Evolutionary conservation across 108 stramenopile species (phyloP), one percentile per base, ranked within the genome.

Genomic region (Fistulifera solaris): DNA sequence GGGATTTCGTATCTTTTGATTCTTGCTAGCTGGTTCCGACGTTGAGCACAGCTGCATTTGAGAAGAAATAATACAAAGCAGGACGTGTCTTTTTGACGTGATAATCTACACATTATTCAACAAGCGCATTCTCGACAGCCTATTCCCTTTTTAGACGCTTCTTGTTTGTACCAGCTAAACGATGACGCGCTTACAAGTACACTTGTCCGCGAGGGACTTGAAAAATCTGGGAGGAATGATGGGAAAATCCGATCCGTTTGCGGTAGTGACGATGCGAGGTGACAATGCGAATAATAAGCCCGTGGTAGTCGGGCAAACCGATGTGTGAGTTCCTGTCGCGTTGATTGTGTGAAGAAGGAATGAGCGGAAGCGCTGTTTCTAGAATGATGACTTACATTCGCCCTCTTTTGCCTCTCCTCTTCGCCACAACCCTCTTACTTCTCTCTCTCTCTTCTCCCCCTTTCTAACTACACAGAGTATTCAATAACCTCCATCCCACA

Each of bases 241-340:
- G 16, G 28, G 23, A 51, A 78, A 63, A 27, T 81, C 80, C 10
- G 78, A 88, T 70, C 87, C 87, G 0, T 89, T 85, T 69, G 77
- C 76, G 11, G 80, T 85, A 16, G 83, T 89, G 15, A 89, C 87
- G 46, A 56, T 75, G 16, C 59, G 73, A 43, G 73, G 70, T 47
- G 70, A 69, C 45, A 54, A 58, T 45, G 42, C 54, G 31, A 58
- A 75, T 54, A 71, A 80, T 55, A 41, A 31, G 41, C 78, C 78
- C 18, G 53, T 54, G 43, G 56, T 80, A 39, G 61, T 80, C 15
- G 78, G 78, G 19, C 66, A 70, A 38, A 80, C 78, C 2, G 78
- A 80, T 58, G 68, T 73, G 72, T 77, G 62, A 68, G 76, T 68
- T 16, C n/a, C n/a, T n/a, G n/a, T 43, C 47, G 12, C 17, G 47